Percentiles rank a stretch among this genome's conserved stretches.
These are phyloP conservation scores for Trifolium fragiferum DNA, from an alignment of 306 rosid species.

Conservation along the genomic window DNA sequence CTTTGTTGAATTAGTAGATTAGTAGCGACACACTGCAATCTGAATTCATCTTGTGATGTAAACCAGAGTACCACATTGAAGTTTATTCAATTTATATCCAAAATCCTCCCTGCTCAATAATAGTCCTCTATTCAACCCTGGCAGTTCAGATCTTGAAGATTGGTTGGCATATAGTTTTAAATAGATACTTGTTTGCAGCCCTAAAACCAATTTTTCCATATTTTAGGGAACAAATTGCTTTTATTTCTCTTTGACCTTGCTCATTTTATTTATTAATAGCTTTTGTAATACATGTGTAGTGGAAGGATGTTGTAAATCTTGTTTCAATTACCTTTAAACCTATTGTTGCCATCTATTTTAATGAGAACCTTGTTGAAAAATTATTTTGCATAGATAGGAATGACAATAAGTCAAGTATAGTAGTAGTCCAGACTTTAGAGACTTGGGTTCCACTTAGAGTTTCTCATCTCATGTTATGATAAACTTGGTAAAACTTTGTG, in stretches of 20 bases:
- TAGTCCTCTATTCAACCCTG: neutral
- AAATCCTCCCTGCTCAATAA: conserved; percentile 12
- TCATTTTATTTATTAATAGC: conserved; percentile 41
- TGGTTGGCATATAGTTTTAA: conserved; percentile 9
- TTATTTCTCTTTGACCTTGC: conserved; percentile 70
- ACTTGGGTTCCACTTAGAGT: neutral
- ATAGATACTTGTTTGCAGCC: neutral
- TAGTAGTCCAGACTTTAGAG: neutral
- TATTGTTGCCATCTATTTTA: neutral
- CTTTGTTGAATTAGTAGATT: conserved; percentile 17
- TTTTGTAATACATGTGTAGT: conserved; percentile 28
- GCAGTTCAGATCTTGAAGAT: conserved; percentile 25
- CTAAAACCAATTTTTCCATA: neutral
- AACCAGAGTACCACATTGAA: conserved; percentile 3
- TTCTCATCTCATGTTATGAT: conserved; percentile 6
- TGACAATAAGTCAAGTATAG: neutral
- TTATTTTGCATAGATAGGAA: conserved; percentile 11
- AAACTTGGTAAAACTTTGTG: neutral
- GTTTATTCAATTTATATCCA: neutral
- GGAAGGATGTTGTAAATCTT: neutral
- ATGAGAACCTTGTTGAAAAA: neutral
- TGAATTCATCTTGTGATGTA: conserved; percentile 21
- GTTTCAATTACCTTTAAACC: conserved; percentile 3
- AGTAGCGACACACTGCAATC: neutral
- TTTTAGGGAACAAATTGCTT: conserved; percentile 3